These are phyloP conservation scores for Gossypium gossypioides DNA, from an alignment of 441 rosid species.

Conservation along the genomic window DNA sequence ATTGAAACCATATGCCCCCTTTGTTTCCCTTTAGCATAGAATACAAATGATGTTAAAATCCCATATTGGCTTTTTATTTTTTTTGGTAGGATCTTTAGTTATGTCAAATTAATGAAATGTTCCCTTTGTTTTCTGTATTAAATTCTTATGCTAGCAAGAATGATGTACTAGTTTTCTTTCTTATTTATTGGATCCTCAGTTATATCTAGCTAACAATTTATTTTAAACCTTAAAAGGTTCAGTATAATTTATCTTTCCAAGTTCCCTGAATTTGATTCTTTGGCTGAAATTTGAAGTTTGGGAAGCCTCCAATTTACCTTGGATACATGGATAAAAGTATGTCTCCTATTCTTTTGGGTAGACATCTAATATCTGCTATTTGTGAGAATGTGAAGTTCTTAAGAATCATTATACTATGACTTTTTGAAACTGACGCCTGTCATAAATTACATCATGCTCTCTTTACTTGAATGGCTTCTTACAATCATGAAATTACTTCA, in stretches of 20 bases:
- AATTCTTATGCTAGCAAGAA: background rate
- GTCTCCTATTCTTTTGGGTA: background rate
- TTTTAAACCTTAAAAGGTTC: background rate
- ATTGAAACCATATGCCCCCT: background rate
- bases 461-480: background rate
- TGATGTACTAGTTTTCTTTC: background rate
- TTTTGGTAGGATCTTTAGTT: background rate
- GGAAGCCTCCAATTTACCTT: background rate
- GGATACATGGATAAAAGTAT: background rate
- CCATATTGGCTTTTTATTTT: background rate
- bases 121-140: background rate
- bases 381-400: background rate
- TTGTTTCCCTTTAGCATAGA: background rate
- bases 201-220: background rate
- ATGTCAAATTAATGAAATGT: background rate
- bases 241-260: background rate
- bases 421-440: background rate
- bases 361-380: background rate
- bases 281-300: slow-evolving; percentile 29
- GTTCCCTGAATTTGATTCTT: slow-evolving; percentile 23
- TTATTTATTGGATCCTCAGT: background rate
- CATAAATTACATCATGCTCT: background rate
- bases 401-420: background rate
- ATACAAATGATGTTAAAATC: background rate
- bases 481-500: background rate